A percentile compares a stretch with the other conserved stretches of the same genome.
Evolutionary conservation across 2,329 filamentous ascomycete species (phyloP).

Genomic region (Phoma herbarum): DNA sequence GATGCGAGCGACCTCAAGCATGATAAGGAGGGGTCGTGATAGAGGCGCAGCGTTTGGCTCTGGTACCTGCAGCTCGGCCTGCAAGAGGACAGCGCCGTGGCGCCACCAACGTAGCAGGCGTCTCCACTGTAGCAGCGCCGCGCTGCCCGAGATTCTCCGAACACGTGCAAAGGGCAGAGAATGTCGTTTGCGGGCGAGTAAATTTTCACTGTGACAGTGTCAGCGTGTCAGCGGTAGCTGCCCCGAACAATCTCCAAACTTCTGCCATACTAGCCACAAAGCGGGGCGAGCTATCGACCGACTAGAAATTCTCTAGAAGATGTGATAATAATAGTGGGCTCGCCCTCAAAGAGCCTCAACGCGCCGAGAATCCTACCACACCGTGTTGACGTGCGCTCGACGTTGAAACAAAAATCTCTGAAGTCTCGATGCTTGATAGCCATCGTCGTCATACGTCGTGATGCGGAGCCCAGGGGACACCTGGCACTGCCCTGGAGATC

Average conservation of each 20-base stretch:
- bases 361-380: conserved; percentile 22
- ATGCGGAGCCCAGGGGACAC: conserved; percentile 26
- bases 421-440: conserved; percentile 8
- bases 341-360: conserved; percentile 7
- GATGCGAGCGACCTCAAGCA: conserved; percentile 5
- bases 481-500: conserved; percentile 16
- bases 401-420: conserved; percentile 5
- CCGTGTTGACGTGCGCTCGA: conserved; percentile 14
- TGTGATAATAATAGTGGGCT: conserved; percentile 41
- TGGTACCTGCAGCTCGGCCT: conserved; percentile 22
- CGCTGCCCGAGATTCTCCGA: conserved; percentile 18
- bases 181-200: conserved; percentile 32
- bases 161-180: conserved; percentile 22
- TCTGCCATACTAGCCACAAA: conserved; percentile 24
- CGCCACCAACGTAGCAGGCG: conserved; percentile 31
- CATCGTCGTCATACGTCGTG: conserved; percentile 31
- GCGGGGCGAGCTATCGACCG: conserved; percentile 40
- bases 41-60: conserved; percentile 20
- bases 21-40: conserved; percentile 20
- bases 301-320: conserved; percentile 37
- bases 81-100: conserved; percentile 26
- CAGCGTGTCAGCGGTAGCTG: conserved; percentile 35
- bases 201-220: conserved; percentile 26
- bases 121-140: conserved; percentile 21
- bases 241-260: conserved; percentile 36